Evolutionary conservation across 2,329 filamentous ascomycete genomes (phyloP), one percentile per base, ranked within the genome.

Genomic region (Daldinia sp.): DNA sequence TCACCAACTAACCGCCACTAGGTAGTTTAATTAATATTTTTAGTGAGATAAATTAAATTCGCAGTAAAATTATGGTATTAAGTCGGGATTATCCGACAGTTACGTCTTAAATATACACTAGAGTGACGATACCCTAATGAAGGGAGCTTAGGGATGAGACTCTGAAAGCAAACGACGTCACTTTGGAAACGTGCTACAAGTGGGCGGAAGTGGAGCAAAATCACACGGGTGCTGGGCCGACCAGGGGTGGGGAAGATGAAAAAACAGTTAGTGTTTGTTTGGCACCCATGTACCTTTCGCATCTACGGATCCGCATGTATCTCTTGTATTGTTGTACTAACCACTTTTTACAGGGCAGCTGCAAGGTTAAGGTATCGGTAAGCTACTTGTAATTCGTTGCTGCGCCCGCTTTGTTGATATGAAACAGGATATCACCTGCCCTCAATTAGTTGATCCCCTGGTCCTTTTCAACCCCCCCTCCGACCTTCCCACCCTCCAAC

Each of bases 401-500:
- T 68, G 59, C 62, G 64, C 64, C 67, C 41, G 32, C 61, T 59
- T 64, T 63, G 55, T 63, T 60, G 66, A 68, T 58, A 55, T 69
- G 67, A 69, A 69, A 69, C 67, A 56, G 51, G 34, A 61, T 61
- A 67, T 67, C 67, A 63, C 35, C 66, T 67, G 64, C 56, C 53
- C 51, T 35, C 50, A 47, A 29, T n/a, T n/a, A n/a, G n/a, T n/a
- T n/a, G n/a, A n/a, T n/a, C n/a, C n/a, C n/a, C n/a, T n/a, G n/a
- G n/a, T n/a, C n/a, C n/a, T n/a, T n/a, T n/a, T n/a, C 29, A 41
- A 8, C 37, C 17, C 9, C 37, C 11, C 21, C 17, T 30, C 17
- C 45, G n/a, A 29, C n/a, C 15, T n/a, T n/a, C n/a, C n/a, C n/a
- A n/a, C 15, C 34, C 34, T n/a, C 34, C 32, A 39, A 27, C 45